Conservation (phyloP, 2,329 filamentous ascomycete species). For the Colletotrichum tamarilloi region DNA sequence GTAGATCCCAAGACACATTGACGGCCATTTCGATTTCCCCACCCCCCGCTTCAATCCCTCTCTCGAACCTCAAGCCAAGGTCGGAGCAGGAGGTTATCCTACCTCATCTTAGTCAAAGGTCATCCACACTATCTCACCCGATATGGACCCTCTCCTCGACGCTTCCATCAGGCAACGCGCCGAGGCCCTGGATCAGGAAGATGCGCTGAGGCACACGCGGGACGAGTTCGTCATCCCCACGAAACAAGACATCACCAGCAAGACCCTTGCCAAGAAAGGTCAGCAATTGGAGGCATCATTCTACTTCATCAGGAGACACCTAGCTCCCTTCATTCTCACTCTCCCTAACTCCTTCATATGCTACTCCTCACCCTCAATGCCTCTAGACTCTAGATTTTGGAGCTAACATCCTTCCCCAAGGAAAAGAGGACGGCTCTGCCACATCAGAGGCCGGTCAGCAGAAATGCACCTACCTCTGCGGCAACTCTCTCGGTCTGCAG, state of each 20-base stretch:
- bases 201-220: constrained; percentile 66
- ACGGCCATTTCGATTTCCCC: background rate
- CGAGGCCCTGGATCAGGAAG: constrained; percentile 61
- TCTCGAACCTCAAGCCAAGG: constrained; percentile 11
- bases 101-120: background rate
- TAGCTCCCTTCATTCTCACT: background rate
- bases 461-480: constrained; percentile 82
- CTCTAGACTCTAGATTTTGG: constrained; percentile 18
- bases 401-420: constrained; percentile 10
- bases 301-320: background rate
- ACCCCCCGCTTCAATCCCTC: background rate
- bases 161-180: constrained; percentile 18
- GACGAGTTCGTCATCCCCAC: constrained; percentile 79
- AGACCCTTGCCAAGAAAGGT: constrained; percentile 41
- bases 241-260: constrained; percentile 43
- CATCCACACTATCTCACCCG: background rate
- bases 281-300: background rate
- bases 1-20: background rate
- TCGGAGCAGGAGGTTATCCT: background rate
- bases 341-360: background rate
- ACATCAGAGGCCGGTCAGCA: background rate
- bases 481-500: constrained; percentile 89
- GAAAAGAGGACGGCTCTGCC: constrained; percentile 4
- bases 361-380: background rate
- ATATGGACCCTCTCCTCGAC: constrained; percentile 9